Conservation (phyloP, 768 basidiomycete genomes). For the Mycena albidolilacea region DNA sequence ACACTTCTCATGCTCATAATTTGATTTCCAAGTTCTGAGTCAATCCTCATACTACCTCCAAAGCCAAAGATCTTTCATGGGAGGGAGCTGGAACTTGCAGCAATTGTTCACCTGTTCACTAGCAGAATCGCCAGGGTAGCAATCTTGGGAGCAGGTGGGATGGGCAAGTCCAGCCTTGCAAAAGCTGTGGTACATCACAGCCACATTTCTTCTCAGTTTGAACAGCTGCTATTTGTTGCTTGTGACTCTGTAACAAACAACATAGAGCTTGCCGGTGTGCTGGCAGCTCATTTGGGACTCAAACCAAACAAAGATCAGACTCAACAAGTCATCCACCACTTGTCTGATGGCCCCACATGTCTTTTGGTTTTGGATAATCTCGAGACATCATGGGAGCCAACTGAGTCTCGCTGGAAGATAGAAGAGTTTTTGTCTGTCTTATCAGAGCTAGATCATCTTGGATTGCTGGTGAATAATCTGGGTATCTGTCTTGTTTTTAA, state of each 20-base stretch:
- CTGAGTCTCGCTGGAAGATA: background rate
- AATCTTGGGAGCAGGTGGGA: too few relatives aligned
- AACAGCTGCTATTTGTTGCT: too few relatives aligned
- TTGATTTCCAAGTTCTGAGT: too few relatives aligned
- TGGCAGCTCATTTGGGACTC: background rate
- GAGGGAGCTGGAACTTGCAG: too few relatives aligned
- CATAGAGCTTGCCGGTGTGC: background rate
- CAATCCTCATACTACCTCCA: too few relatives aligned
- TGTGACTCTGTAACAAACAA: background rate
- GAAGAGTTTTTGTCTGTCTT: background rate
- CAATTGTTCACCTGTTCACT: too few relatives aligned
- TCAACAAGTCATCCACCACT: background rate
- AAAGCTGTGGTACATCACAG: too few relatives aligned
- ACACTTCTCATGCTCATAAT: too few relatives aligned
- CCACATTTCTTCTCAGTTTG: too few relatives aligned
- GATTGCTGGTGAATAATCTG: background rate
- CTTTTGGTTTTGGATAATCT: background rate
- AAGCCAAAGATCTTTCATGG: too few relatives aligned
- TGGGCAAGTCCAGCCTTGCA: too few relatives aligned
- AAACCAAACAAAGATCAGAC: background rate
- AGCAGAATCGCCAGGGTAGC: too few relatives aligned
- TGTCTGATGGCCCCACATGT: background rate
- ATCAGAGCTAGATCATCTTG: background rate
- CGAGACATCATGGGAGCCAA: background rate
- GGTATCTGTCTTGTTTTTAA: background rate